These are phyloP conservation scores for Epichloe uncinata DNA, from an alignment of 2,329 filamentous ascomycete species.

Conservation along the genomic window DNA sequence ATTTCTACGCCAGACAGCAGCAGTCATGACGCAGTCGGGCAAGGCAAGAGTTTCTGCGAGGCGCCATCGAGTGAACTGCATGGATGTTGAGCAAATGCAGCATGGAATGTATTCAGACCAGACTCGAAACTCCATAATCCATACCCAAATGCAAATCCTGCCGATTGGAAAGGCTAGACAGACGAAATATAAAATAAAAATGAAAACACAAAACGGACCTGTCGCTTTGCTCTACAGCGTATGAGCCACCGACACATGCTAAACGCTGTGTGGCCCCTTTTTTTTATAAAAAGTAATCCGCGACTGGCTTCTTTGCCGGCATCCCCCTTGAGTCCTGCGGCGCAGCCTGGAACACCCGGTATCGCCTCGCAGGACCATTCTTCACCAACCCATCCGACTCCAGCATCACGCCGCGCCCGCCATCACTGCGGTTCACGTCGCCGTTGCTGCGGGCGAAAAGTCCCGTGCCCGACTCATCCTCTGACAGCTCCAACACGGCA, in stretches of 20 bases:
- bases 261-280: neutral
- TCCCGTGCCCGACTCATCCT: slow-evolving; percentile 66
- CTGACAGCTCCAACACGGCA: slow-evolving; percentile 81
- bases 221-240: neutral
- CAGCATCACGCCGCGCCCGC: slow-evolving; percentile 34
- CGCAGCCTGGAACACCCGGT: slow-evolving; percentile 91
- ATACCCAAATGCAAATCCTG: no score
- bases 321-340: slow-evolving; percentile 89
- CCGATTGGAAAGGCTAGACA: no score
- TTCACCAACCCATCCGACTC: slow-evolving; percentile 30
- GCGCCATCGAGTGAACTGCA: no score
- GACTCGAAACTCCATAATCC: no score
- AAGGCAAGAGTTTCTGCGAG: no score
- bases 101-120: no score
- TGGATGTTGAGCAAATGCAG: no score
- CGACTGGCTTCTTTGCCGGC: slow-evolving; percentile 97
- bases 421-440: slow-evolving; percentile 47
- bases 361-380: slow-evolving; percentile 71
- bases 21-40: no score
- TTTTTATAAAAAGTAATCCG: slow-evolving; percentile 76
- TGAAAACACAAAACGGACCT: neutral
- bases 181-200: no score
- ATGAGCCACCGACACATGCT: neutral
- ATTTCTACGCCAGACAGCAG: no score
- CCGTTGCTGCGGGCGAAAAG: slow-evolving; percentile 58